These are phyloP conservation scores for Auricularia heimuer DNA, from an alignment of 768 basidiomycete species.

Conservation along the genomic window DNA sequence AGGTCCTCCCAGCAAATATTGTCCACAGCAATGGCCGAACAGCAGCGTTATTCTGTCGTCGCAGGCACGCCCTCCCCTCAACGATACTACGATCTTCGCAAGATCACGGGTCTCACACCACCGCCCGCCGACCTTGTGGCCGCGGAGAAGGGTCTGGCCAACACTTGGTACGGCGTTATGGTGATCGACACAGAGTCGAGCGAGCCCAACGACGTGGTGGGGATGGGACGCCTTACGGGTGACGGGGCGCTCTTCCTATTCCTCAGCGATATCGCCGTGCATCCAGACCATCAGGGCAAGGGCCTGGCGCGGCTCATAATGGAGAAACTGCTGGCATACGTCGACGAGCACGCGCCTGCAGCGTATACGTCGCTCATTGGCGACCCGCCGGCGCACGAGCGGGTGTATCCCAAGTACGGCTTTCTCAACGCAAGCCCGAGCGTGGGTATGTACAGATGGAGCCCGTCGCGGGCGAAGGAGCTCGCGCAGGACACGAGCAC, in stretches of 20 bases:
- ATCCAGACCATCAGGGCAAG: neutral
- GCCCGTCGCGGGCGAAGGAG: neutral
- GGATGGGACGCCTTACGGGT: neutral
- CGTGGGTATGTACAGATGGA: neutral
- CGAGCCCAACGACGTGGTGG: neutral
- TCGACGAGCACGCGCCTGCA: neutral
- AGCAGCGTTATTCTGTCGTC: neutral
- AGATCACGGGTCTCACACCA: neutral
- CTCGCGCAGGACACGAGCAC: neutral
- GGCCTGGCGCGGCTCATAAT: neutral
- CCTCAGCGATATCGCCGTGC: neutral
- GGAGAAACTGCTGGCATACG: neutral
- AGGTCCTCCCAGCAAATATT: neutral
- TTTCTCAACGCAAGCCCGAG: neutral
- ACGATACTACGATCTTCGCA: neutral
- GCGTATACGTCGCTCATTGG: neutral
- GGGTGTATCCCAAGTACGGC: constrained; percentile 1
- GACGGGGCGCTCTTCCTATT: neutral
- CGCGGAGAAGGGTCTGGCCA: neutral
- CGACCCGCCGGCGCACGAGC: constrained; percentile 1
- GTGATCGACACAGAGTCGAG: neutral
- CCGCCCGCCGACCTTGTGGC: neutral
- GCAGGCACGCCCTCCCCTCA: neutral
- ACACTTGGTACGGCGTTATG: neutral
- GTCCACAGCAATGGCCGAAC: neutral